Evolutionary conservation across 805 yeast genomes (phyloP).

Genomic region (Starmerella bacillaris): DNA sequence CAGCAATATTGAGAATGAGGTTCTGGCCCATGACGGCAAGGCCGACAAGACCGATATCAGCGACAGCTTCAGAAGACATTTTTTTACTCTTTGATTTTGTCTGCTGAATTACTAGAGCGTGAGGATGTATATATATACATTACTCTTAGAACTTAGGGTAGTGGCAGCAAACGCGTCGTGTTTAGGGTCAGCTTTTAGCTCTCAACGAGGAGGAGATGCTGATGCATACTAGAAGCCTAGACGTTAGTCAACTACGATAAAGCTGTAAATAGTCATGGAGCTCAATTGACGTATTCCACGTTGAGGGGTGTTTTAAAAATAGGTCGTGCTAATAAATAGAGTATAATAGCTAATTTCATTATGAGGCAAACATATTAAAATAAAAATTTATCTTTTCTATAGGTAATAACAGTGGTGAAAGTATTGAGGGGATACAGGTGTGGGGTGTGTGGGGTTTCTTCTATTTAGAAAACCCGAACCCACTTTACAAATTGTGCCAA

Average conservation of each 20-base stretch:
- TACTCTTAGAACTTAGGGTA: background rate
- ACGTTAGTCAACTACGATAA: no score
- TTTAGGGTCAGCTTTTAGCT: background rate
- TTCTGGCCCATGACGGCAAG: constrained; percentile 98
- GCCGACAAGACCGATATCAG: constrained; percentile 97
- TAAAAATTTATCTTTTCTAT: no score
- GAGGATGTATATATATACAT: background rate
- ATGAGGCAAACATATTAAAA: no score
- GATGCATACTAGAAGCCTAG: background rate
- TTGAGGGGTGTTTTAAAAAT: no score
- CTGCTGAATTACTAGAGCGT: background rate
- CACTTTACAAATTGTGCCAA: no score
- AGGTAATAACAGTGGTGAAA: no score
- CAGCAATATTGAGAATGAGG: constrained; percentile 93
- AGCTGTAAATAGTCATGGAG: background rate
- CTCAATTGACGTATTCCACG: background rate
- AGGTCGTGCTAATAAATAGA: no score
- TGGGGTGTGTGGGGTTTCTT: no score
- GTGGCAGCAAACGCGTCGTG: background rate
- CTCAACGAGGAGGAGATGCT: no score
- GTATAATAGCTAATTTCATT: no score
- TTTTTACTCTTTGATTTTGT: background rate
- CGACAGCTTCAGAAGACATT: constrained; percentile 20
- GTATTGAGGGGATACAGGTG: no score
- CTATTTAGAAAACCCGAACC: no score